Evolutionary conservation across 306 rosid genomes (phyloP).

Genomic region (Begonia peltatifolia): DNA sequence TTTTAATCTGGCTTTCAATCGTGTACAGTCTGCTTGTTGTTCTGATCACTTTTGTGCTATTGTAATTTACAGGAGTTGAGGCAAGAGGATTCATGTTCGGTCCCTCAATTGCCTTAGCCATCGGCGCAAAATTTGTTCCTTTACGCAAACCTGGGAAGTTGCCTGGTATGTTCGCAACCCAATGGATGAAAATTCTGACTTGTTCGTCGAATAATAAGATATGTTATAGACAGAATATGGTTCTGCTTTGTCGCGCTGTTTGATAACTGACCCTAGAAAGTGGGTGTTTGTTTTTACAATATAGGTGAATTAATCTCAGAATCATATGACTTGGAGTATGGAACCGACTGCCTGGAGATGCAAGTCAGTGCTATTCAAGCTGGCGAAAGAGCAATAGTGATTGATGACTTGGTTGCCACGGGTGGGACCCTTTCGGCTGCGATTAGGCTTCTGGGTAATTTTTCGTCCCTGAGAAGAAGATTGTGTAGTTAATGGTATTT

Average conservation of each 20-base stretch:
- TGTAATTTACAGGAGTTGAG: conserved; percentile 51
- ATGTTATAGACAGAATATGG: no score
- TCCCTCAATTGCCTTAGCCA: conserved; percentile 75
- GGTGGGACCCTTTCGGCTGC: conserved; percentile 97
- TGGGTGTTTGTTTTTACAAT: neutral
- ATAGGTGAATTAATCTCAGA: conserved; percentile 77
- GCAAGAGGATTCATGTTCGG: conserved; percentile 98
- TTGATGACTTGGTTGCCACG: conserved; percentile 90
- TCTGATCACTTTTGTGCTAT: neutral
- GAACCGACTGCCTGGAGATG: conserved; percentile 81
- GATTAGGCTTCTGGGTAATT: conserved; percentile 68
- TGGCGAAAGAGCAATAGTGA: conserved; percentile 67
- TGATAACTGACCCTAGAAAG: no score
- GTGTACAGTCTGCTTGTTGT: neutral
- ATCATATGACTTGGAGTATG: conserved; percentile 75
- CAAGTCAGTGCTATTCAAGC: conserved; percentile 75
- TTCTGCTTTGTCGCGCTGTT: no score
- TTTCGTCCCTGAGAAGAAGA: neutral
- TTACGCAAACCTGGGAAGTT: conserved; percentile 91
- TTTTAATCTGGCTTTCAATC: no score
- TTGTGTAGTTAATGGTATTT: neutral
- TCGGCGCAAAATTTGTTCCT: conserved; percentile 96
- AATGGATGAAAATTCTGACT: neutral
- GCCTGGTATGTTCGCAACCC: conserved; percentile 40
- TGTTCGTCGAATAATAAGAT: no score